Percentiles rank a stretch among this genome's conserved stretches.
phyloP scores from a whole-genome alignment of 306 rosid genomes.

The Begonia fuchsioides region DNA sequence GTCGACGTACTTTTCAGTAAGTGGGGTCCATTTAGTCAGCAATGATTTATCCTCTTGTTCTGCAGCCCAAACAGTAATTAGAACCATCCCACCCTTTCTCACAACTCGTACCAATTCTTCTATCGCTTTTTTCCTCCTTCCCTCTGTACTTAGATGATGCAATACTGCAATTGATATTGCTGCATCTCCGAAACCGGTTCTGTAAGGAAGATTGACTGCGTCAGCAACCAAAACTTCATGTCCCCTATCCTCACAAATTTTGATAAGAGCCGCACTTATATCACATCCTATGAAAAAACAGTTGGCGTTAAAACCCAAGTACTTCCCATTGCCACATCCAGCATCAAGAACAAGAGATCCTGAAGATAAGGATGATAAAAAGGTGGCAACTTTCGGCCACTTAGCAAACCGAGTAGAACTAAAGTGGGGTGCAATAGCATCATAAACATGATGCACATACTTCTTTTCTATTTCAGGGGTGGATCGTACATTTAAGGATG shows the following conservation, averaged over 20 bases:
- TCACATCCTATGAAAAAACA: constrained; percentile 79
- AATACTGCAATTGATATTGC: constrained; percentile 88
- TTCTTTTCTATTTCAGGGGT: constrained; percentile 92
- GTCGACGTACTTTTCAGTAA: constrained; percentile 47
- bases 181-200: constrained; percentile 77
- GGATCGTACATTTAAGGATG: constrained; percentile 29
- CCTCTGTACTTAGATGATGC: constrained; percentile 83
- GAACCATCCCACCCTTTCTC: constrained; percentile 73
- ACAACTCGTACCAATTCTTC: constrained; percentile 84
- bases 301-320: constrained; percentile 44
- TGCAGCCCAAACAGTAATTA: constrained; percentile 94
- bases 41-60: constrained; percentile 76
- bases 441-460: constrained; percentile 75
- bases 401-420: constrained; percentile 78
- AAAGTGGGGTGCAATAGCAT: constrained; percentile 93
- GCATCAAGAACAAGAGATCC: constrained; percentile 86
- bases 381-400: constrained; percentile 89
- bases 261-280: constrained; percentile 63
- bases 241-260: constrained; percentile 67
- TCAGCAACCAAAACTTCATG: constrained; percentile 83
- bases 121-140: constrained; percentile 66
- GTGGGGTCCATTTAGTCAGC: constrained; percentile 79
- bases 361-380: constrained; percentile 47
- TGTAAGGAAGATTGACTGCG: constrained; percentile 76
- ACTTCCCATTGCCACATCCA: constrained; percentile 93